Evolutionary conservation across 495 filamentous ascomycete genomes (phyloP).

Genomic region (Penicillium robsamsonii): DNA sequence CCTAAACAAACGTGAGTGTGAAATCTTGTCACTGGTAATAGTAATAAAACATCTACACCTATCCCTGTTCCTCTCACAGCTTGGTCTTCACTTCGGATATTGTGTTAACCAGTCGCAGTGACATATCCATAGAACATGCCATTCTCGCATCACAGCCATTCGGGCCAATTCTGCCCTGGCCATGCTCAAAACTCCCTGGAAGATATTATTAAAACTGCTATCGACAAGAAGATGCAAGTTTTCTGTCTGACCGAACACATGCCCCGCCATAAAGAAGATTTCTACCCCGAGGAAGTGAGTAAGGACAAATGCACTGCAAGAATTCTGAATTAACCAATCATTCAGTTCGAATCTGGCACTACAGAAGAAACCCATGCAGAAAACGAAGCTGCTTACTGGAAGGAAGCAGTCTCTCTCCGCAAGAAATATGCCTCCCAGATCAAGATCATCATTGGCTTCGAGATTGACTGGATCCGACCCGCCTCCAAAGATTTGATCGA

Average conservation of each 20-base stretch:
- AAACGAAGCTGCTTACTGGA: slow-evolving; percentile 68
- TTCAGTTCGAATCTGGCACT: slow-evolving; percentile 39
- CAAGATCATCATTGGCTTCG: slow-evolving; percentile 83
- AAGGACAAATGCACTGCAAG: neutral
- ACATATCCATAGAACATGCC: slow-evolving; percentile 59
- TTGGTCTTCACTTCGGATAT: neutral
- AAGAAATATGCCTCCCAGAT: slow-evolving; percentile 67
- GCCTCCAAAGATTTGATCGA: slow-evolving; percentile 58
- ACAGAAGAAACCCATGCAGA: slow-evolving; percentile 41
- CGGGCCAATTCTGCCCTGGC: slow-evolving; percentile 89
- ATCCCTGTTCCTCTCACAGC: neutral
- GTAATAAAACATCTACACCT: neutral
- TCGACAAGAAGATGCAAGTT: slow-evolving; percentile 70
- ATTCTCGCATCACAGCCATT: slow-evolving; percentile 98
- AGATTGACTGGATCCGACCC: slow-evolving; percentile 84
- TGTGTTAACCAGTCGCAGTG: slow-evolving; percentile 8
- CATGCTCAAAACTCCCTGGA: slow-evolving; percentile 85
- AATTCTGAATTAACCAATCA: neutral
- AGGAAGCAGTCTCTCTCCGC: slow-evolving; percentile 70
- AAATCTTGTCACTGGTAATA: neutral
- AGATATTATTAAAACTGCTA: slow-evolving; percentile 76
- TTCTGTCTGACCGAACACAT: slow-evolving; percentile 98
- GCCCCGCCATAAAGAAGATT: slow-evolving; percentile 70
- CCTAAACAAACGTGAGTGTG: neutral
- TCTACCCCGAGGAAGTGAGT: slow-evolving; percentile 89